A percentile compares a stretch with the other conserved stretches of the same genome.
phyloP scores from a whole-genome alignment of 352 stramenopile species.

The Pythium rhizo-oryzae region DNA sequence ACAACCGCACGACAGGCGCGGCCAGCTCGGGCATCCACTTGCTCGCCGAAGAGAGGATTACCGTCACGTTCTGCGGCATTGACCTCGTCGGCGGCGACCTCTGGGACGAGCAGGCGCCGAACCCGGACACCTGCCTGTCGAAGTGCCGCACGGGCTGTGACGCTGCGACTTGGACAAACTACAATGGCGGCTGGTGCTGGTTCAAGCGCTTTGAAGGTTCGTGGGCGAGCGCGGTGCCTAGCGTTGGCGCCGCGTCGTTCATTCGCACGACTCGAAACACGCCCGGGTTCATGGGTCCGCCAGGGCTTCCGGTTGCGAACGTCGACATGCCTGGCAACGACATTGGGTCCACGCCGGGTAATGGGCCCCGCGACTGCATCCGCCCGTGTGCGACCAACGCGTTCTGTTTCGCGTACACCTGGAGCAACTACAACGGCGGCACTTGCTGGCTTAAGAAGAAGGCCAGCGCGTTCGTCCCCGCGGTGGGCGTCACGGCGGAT shows the following conservation, averaged over 20 bases:
- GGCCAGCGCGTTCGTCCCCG: background rate
- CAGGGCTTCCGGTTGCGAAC: background rate
- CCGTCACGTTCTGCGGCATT: slow-evolving; percentile 1
- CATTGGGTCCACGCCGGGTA: background rate
- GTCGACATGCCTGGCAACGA: slow-evolving; percentile 13
- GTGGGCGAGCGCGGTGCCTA: background rate
- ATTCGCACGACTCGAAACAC: background rate
- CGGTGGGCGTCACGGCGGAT: background rate
- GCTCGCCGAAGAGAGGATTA: background rate
- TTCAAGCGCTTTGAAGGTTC: slow-evolving; percentile 2
- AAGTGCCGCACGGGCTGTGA: background rate
- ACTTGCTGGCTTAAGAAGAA: slow-evolving; percentile 62
- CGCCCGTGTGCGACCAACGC: background rate
- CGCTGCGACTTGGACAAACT: slow-evolving; percentile 12
- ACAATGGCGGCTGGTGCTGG: slow-evolving; percentile 15
- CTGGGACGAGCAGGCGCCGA: background rate
- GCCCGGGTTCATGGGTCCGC: background rate
- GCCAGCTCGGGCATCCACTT: background rate
- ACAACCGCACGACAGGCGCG: background rate
- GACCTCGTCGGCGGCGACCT: slow-evolving; percentile 5
- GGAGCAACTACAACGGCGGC: slow-evolving; percentile 52
- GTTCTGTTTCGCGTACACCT: slow-evolving; percentile 25
- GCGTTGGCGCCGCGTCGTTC: slow-evolving; percentile 4
- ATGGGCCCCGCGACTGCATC: background rate
- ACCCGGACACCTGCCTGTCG: background rate